These are phyloP conservation scores for Marchantia paleacea DNA, from an alignment of 225 moss, liverwort and hornwort genomes.

Conservation along the genomic window DNA sequence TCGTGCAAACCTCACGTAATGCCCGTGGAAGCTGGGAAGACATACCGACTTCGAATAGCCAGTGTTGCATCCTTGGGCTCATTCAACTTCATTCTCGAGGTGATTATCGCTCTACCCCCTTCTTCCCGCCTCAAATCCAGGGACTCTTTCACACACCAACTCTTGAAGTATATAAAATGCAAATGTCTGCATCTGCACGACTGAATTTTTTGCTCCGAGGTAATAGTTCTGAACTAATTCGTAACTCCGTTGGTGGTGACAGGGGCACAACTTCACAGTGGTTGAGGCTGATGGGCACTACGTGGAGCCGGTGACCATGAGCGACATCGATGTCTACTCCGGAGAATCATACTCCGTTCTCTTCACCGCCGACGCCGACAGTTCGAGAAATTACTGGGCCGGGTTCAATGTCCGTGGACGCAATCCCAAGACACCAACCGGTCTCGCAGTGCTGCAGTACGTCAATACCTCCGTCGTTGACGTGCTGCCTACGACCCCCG, in stretches of 20 bases:
- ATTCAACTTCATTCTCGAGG: constrained; percentile 82
- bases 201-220: too few relatives aligned
- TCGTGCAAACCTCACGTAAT: constrained; percentile 51
- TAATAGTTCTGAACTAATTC: too few relatives aligned
- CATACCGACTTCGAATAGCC: constrained; percentile 70
- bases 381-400: constrained; percentile 59
- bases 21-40: constrained; percentile 54
- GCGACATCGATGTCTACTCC: constrained; percentile 50
- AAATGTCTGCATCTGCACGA: too few relatives aligned
- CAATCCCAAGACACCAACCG: constrained; percentile 43
- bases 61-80: constrained; percentile 63
- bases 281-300: constrained; percentile 55
- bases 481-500: constrained; percentile 31
- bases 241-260: not conserved
- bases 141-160: too few relatives aligned
- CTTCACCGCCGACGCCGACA: constrained; percentile 38
- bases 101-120: not conserved
- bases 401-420: constrained; percentile 62
- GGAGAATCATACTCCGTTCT: constrained; percentile 62
- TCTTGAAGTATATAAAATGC: too few relatives aligned
- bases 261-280: constrained; percentile 63
- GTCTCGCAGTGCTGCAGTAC: constrained; percentile 60
- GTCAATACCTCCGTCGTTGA: constrained; percentile 22
- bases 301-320: constrained; percentile 50
- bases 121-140: too few relatives aligned